These are phyloP conservation scores for Pseudocercospora fijiensis DNA, from an alignment of 2,329 filamentous ascomycete genomes.

Conservation along the genomic window DNA sequence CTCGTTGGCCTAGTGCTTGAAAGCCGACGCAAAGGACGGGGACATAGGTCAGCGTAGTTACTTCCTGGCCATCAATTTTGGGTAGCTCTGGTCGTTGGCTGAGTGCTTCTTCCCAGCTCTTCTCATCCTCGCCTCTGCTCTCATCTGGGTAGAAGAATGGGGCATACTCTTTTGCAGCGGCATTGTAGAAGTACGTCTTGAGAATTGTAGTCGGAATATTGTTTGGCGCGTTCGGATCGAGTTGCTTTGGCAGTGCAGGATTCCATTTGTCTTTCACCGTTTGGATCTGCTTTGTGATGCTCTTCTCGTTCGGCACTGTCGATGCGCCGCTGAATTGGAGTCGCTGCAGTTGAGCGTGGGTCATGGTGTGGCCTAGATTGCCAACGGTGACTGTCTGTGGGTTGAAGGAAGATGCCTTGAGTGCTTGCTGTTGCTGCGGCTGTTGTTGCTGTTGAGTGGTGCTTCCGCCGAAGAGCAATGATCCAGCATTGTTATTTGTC, in stretches of 20 bases:
- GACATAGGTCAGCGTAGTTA: constrained; percentile 59
- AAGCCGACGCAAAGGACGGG: constrained; percentile 76
- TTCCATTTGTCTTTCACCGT: constrained; percentile 73
- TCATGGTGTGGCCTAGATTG: constrained; percentile 25
- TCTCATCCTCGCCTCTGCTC: constrained; percentile 62
- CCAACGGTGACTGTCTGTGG: constrained; percentile 27
- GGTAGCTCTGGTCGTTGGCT: constrained; percentile 67
- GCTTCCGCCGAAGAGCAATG: constrained; percentile 14
- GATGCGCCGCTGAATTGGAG: constrained; percentile 28
- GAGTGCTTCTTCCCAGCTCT: constrained; percentile 81
- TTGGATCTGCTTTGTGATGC: constrained; percentile 71
- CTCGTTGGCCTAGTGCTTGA: constrained; percentile 66
- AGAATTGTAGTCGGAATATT: constrained; percentile 58
- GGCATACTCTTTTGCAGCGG: constrained; percentile 70
- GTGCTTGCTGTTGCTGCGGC: constrained; percentile 30
- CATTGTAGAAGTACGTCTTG: constrained; percentile 85
- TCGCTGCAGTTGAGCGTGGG: constrained; percentile 32
- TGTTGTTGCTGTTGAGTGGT: constrained; percentile 22
- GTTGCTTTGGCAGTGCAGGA: constrained; percentile 57
- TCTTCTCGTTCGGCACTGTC: constrained; percentile 58
- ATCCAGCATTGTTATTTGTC: constrained; percentile 8
- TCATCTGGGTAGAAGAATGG: constrained; percentile 71
- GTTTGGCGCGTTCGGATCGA: constrained; percentile 19
- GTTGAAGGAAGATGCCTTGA: constrained; percentile 29
- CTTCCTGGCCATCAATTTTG: constrained; percentile 26